Evolutionary conservation across 306 rosid species (phyloP).

Genomic region (Vachellia collinsii): DNA sequence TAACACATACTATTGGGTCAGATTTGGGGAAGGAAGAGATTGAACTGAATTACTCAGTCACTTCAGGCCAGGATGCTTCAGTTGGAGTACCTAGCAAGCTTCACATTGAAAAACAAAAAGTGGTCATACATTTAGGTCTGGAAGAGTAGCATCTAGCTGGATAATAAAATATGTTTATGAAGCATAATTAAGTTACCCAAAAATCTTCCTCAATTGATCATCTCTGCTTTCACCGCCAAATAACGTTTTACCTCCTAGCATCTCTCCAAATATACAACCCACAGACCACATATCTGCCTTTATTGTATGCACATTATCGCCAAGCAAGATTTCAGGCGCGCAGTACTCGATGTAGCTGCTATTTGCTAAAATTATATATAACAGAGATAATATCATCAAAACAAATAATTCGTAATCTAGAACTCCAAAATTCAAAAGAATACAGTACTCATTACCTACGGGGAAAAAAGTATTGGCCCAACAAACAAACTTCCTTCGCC

Average conservation of each 20-base stretch:
- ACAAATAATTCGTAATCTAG: too few relatives aligned
- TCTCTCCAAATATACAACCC: constrained; percentile 47
- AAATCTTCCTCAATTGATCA: neutral
- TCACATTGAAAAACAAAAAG: constrained; percentile 26
- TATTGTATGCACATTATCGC: too few relatives aligned
- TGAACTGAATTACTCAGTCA: neutral
- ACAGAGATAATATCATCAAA: too few relatives aligned
- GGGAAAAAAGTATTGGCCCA: too few relatives aligned
- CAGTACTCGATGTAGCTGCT: too few relatives aligned
- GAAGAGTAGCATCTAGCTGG: too few relatives aligned
- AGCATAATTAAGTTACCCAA: neutral
- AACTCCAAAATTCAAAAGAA: too few relatives aligned
- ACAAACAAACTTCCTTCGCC: too few relatives aligned
- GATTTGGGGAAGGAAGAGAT: neutral
- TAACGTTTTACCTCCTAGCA: constrained; percentile 30
- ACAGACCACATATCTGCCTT: constrained; percentile 36
- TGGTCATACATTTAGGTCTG: too few relatives aligned
- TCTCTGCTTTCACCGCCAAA: neutral
- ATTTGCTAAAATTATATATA: too few relatives aligned
- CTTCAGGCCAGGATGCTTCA: constrained; percentile 36
- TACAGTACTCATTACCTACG: too few relatives aligned
- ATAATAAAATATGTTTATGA: neutral
- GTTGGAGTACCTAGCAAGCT: constrained; percentile 40
- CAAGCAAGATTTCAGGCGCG: too few relatives aligned
- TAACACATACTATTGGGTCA: neutral